phyloP scores from a whole-genome alignment of 1,139 yeast genomes.

The Magnusiomyces suaveolens region DNA sequence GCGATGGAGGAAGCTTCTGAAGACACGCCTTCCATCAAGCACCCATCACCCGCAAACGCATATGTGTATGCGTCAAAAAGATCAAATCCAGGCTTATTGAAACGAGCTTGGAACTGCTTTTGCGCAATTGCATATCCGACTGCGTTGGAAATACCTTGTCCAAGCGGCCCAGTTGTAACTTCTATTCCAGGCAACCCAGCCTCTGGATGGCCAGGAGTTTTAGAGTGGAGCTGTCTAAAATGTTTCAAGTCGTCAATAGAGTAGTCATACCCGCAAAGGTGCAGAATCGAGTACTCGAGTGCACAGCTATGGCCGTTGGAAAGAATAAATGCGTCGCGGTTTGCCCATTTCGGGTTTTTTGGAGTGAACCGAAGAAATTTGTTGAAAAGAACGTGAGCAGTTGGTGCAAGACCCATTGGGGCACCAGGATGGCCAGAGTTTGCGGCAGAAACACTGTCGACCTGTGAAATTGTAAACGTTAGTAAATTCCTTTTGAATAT shows the following conservation, averaged over 20 bases:
- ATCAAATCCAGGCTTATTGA: slow-evolving; percentile 76
- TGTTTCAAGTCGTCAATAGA: slow-evolving; percentile 78
- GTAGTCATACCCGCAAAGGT: slow-evolving; percentile 75
- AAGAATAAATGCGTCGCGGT: slow-evolving; percentile 90
- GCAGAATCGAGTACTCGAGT: slow-evolving; percentile 74
- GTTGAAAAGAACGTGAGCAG: slow-evolving; percentile 67
- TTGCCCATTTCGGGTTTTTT: slow-evolving; percentile 81
- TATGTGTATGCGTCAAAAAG: slow-evolving; percentile 64
- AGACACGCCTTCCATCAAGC: slow-evolving; percentile 97
- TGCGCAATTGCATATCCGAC: slow-evolving; percentile 97
- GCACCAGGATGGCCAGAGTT: slow-evolving; percentile 99
- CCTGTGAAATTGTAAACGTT: slow-evolving; percentile 26
- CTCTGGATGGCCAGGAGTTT: slow-evolving; percentile 98
- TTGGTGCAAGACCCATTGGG: slow-evolving; percentile 94
- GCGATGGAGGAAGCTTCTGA: slow-evolving; percentile 92
- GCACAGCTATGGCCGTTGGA: slow-evolving; percentile 98
- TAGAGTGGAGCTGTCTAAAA: slow-evolving; percentile 85
- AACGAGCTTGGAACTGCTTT: slow-evolving; percentile 83
- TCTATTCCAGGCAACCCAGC: slow-evolving; percentile 74
- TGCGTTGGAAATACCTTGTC: slow-evolving; percentile 96
- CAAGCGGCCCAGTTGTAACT: slow-evolving; percentile 98
- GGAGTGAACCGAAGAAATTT: slow-evolving; percentile 77
- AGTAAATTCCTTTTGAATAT: background rate
- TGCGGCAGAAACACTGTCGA: slow-evolving; percentile 81
- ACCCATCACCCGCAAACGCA: slow-evolving; percentile 90